These are phyloP conservation scores for Sugiyamaella neomexicana DNA, from an alignment of 1,139 yeast genomes.

Conservation along the genomic window DNA sequence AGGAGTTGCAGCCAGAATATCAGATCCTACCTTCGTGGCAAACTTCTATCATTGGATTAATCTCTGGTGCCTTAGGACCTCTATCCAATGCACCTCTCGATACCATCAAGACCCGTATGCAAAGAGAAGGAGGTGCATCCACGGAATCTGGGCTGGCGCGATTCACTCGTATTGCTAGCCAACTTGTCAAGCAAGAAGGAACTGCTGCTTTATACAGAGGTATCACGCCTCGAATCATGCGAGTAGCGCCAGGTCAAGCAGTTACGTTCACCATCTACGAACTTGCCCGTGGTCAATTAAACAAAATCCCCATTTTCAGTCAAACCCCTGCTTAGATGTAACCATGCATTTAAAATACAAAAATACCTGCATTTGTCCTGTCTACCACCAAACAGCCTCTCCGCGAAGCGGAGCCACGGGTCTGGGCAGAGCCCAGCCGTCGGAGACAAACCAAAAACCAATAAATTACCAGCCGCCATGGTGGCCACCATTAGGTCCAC, in stretches of 20 bases:
- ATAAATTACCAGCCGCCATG: constrained; percentile 4
- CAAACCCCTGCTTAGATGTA: constrained; percentile 17
- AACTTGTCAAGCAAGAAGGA: constrained; percentile 87
- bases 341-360: neutral
- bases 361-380: neutral
- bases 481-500: constrained; percentile 12
- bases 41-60: constrained; percentile 85
- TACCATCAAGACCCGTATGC: constrained; percentile 95
- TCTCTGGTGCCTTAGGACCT: constrained; percentile 97
- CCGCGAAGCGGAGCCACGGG: neutral
- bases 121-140: constrained; percentile 72
- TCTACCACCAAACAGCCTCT: neutral
- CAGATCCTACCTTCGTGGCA: constrained; percentile 86
- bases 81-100: constrained; percentile 97
- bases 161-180: constrained; percentile 77
- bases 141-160: constrained; percentile 74
- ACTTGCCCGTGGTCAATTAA: constrained; percentile 71
- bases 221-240: constrained; percentile 97
- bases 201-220: constrained; percentile 87
- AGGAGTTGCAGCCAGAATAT: constrained; percentile 58
- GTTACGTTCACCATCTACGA: constrained; percentile 97
- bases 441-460: neutral
- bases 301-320: constrained; percentile 45
- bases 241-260: constrained; percentile 99
- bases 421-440: neutral